phyloP scores from a whole-genome alignment of 2,329 filamentous ascomycete genomes.

The Ascochyta lentis region DNA sequence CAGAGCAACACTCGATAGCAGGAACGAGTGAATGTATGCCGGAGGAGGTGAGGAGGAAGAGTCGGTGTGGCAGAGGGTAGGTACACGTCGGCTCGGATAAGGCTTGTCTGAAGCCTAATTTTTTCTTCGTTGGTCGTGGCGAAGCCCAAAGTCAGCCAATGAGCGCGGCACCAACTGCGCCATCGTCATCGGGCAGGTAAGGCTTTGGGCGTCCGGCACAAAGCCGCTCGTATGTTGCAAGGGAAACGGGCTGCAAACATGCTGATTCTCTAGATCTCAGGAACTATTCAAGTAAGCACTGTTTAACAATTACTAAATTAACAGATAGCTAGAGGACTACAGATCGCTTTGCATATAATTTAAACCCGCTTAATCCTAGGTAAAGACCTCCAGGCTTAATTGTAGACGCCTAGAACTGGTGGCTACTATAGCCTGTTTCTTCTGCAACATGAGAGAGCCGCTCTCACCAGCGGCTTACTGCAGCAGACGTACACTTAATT shows the following conservation, averaged over 20 bases:
- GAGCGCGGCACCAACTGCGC: conserved; percentile 17
- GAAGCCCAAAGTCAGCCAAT: conserved; percentile 27
- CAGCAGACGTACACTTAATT: background rate
- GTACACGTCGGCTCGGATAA: conserved; percentile 16
- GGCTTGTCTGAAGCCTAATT: conserved; percentile 27
- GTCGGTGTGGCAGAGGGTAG: conserved; percentile 5
- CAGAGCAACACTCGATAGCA: conserved; percentile 19
- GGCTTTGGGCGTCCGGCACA: conserved; percentile 14
- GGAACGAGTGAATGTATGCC: conserved; percentile 19
- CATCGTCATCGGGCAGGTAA: conserved; percentile 30
- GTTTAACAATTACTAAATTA: too few relatives aligned
- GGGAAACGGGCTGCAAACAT: too few relatives aligned
- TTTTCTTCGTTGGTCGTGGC: conserved; percentile 33
- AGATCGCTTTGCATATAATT: too few relatives aligned
- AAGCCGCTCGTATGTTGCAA: background rate
- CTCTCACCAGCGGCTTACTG: background rate
- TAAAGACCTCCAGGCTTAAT: too few relatives aligned
- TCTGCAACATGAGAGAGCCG: too few relatives aligned
- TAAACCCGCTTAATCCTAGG: too few relatives aligned
- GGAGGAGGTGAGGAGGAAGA: conserved; percentile 14
- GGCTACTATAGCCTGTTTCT: too few relatives aligned
- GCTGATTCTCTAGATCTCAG: too few relatives aligned
- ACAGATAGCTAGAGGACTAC: too few relatives aligned
- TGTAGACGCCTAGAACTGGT: too few relatives aligned
- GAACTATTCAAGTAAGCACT: too few relatives aligned